A percentile compares a stretch with the other conserved stretches of the same genome.
These are phyloP conservation scores for Russula dissimulans DNA, from an alignment of 768 basidiomycete species.

Conservation along the genomic window DNA sequence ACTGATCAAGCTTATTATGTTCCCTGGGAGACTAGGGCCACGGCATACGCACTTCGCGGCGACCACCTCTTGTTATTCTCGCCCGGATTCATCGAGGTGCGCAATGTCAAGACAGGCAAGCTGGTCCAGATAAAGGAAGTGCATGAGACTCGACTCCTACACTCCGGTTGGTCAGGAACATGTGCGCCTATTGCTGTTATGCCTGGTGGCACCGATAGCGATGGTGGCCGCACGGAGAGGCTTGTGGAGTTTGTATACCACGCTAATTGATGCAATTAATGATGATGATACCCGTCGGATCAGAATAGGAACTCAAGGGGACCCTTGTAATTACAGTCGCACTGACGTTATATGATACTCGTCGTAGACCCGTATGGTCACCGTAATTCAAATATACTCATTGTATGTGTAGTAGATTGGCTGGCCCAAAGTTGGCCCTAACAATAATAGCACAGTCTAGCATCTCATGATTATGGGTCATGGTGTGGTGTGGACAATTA, in stretches of 20 bases:
- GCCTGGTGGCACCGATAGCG: neutral
- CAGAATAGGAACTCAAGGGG: too few species aligned
- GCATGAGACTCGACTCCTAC: neutral
- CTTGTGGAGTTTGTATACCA: slow-evolving; percentile 55
- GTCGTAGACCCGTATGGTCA: too few species aligned
- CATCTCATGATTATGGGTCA: too few species aligned
- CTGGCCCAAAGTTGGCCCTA: too few species aligned
- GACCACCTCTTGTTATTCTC: neutral
- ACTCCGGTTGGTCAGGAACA: neutral
- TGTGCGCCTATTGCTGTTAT: neutral
- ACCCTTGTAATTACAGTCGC: too few species aligned
- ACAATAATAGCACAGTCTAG: too few species aligned
- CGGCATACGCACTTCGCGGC: neutral
- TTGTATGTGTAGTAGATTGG: too few species aligned
- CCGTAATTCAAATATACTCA: too few species aligned
- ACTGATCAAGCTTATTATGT: neutral
- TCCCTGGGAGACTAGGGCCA: neutral
- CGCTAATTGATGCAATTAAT: slow-evolving; percentile 47
- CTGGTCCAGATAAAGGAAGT: neutral
- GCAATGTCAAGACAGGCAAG: neutral
- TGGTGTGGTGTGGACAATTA: too few species aligned
- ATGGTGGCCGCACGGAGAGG: neutral
- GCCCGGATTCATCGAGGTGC: neutral
- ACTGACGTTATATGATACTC: too few species aligned
- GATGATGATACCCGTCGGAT: neutral